Conservation (phyloP, 2,329 filamentous ascomycete genomes). For the Botrytis fabae region DNA sequence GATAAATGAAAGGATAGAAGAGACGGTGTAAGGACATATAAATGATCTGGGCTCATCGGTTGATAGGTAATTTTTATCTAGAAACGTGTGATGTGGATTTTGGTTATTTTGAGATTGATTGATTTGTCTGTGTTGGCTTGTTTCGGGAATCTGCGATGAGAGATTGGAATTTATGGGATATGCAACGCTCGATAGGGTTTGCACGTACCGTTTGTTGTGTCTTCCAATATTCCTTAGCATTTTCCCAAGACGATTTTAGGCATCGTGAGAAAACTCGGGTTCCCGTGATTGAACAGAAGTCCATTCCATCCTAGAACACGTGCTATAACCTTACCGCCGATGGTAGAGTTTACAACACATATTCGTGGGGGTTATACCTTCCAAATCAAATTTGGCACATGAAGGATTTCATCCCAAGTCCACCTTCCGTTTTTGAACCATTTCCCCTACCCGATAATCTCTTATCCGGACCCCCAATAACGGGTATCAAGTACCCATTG, state of each 20-base stretch:
- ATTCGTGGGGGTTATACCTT: not conserved
- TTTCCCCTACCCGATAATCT: not conserved
- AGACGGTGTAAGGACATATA: not conserved
- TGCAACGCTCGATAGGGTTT: not conserved
- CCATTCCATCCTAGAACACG: not conserved
- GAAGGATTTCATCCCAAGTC: not conserved
- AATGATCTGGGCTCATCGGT: conserved; percentile 11
- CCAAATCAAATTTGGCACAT: not conserved
- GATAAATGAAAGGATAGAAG: not conserved
- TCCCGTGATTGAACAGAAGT: not conserved
- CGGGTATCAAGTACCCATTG: not conserved
- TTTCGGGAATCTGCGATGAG: conserved; percentile 15
- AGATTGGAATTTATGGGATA: conserved; percentile 2
- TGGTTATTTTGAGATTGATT: not conserved
- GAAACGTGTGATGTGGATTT: conserved; percentile 3
- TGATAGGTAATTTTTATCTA: not conserved
- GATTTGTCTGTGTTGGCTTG: not conserved
- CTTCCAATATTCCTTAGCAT: not conserved
- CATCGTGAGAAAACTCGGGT: conserved; percentile 3
- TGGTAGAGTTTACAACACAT: not conserved
- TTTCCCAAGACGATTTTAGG: not conserved
- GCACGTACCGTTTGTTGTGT: too few species aligned
- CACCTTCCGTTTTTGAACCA: not conserved
- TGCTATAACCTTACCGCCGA: not conserved
- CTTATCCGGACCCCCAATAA: not conserved